Evolutionary conservation across 306 rosid species (phyloP), one percentile per base, ranked within the genome.

Genomic region (Vigna trinervia): DNA sequence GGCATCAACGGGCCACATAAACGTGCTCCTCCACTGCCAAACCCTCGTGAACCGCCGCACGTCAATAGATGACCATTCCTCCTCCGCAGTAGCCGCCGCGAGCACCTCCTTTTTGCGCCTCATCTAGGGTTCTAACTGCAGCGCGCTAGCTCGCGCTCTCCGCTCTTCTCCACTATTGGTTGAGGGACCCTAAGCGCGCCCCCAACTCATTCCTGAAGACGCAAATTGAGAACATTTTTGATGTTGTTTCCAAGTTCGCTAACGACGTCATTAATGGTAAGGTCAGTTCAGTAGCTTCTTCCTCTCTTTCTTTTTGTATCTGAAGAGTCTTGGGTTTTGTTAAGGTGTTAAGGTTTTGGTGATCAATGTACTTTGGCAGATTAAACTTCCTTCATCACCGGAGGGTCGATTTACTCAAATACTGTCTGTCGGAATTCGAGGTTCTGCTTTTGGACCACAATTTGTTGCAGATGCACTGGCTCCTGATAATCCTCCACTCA

Each of bases 401-500:
- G 87, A 62, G 73, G 93, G 97, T n/a, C 87, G 90, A 28, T 92
- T 95, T 78, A 92, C 99, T 30, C 96, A 89, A 76, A 77, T 92
- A 50, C 90, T 95, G 48, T 95, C 97, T 0, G 89, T 95, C 11
- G 99, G 97, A 13, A 95, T 95, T n/a, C 97, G 99, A 61, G 99
- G 97, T 63, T 95, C 97, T 20, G 97, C 99, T 34, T 97, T 95
- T 59, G 99, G 99, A 39, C 99, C 99, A 8, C 97, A 95, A 88
- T 95, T 95, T 87, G 99, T 95, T 56, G 97, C 97, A 0, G 99
- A 95, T 82, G 97, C 99, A 61, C 87, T 95, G 86, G 97, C 99
- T 64, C 99, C 99, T 22, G 97, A 95, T 71, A 88, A 92, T 86
- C 99, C 99, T 82, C 97, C 97, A 53, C 92, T 95, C 17, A 95